Base-by-base conservation (phyloP, 2,329 filamentous ascomycete genomes). In the Claviceps sp. region DNA sequence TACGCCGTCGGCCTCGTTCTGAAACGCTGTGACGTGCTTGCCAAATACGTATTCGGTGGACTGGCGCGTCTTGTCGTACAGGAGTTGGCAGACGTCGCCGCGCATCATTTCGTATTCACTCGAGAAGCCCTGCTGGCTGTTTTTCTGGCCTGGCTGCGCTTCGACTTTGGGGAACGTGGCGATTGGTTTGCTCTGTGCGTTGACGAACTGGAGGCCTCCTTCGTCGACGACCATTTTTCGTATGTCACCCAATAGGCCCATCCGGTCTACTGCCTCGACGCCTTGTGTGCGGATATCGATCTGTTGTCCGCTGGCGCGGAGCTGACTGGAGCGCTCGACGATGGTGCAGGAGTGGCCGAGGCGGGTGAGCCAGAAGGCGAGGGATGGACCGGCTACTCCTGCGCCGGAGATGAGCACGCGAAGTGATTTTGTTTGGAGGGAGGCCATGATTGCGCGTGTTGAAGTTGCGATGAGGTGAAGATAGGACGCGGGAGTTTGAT, bases 41-140 rank as follows among this genome's bases (percentile, higher is more conserved):
- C 60, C 63, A 44, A 67, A 67, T 1, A 57, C 38, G 53, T 63
- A 67, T 34, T 54, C 54, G 14, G 57, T 58, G 4, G 52, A 57
- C 13, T 61, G 55, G 9, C 61, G 55, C 22, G 65, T 68, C 18
- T 57, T 62, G 0, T 77, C 67, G 56, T 74, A 73, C 1, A 82
- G 60, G 2, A 81, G 64, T 11, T 65, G 62, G 4, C 72, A 70
- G n/a, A 83, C 58, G 50, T 80, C 75, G 0, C 75, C 77, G 8
- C 79, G 68, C 70, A 83, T 75, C 48, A 83, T 75, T 64, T 83
- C 79, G 54, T 70, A 80, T 52, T 83, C 79, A 54, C 71, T 73
- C 0, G 74, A 77, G 26, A 78, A 61, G 8, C 63, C 64, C 58
- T 77, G 73, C 36, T 56, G 58, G 0, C 71, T 70, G 16, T 9